phyloP scores from a whole-genome alignment of 2,329 filamentous ascomycete genomes.

The Dothideomycetes sp. region DNA sequence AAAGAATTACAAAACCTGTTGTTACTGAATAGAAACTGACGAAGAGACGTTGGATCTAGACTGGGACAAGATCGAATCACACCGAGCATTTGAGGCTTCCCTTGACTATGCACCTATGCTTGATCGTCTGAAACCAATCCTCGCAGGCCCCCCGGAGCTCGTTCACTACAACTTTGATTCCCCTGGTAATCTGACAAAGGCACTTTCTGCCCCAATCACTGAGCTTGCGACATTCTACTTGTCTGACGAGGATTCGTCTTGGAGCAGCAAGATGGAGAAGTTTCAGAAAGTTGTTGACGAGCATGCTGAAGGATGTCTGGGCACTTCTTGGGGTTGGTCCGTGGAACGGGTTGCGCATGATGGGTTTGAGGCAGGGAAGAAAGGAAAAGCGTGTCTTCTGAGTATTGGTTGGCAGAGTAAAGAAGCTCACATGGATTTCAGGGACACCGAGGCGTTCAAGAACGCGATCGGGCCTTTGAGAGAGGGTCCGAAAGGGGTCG shows the following conservation, averaged over 20 bases:
- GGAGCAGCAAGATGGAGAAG: conserved; percentile 27
- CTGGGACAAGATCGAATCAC: conserved; percentile 33
- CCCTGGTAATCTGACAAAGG: conserved; percentile 14
- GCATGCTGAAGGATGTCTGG: conserved; percentile 23
- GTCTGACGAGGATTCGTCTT: conserved; percentile 25
- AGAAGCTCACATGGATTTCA: conserved; percentile 40
- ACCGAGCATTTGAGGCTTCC: conserved; percentile 33
- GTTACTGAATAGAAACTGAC: too few species aligned
- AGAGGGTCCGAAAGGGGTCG: conserved; percentile 32
- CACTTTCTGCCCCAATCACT: conserved; percentile 37
- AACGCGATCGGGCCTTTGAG: conserved; percentile 34
- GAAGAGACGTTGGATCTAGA: conserved; percentile 25
- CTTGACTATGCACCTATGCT: conserved; percentile 33
- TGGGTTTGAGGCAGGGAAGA: conserved; percentile 21
- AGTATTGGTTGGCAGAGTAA: conserved; percentile 45
- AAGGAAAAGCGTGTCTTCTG: conserved; percentile 34
- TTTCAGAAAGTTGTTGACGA: conserved; percentile 31
- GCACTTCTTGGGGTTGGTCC: conserved; percentile 28
- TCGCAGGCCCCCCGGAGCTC: conserved; percentile 22
- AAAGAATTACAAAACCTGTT: too few species aligned
- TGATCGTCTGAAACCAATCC: conserved; percentile 22
- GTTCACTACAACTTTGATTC: conserved; percentile 29
- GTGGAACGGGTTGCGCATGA: conserved; percentile 22
- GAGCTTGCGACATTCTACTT: conserved; percentile 42
- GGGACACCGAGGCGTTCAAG: conserved; percentile 37